Conservation (phyloP, 2,329 filamentous ascomycete genomes). For the Bipolaris zeicola region DNA sequence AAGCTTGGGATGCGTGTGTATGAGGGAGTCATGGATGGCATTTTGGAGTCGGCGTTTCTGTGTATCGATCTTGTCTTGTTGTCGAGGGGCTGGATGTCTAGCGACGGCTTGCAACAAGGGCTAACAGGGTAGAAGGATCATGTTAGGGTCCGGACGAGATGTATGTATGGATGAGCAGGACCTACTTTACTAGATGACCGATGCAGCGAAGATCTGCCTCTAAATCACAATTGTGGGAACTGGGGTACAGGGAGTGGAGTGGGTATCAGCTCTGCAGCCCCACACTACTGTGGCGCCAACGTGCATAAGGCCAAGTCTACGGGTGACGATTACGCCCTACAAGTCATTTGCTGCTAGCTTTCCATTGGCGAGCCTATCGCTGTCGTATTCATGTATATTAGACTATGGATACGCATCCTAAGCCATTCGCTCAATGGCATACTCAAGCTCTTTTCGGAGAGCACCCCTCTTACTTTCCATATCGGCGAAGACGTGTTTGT, state of each 20-base stretch:
- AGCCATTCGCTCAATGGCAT: slow-evolving; percentile 13
- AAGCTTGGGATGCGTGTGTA: slow-evolving; percentile 15
- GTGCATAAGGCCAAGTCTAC: background rate
- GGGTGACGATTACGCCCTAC: too few relatives aligned
- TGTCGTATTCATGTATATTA: background rate
- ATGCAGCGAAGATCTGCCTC: background rate
- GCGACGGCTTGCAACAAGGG: too few relatives aligned
- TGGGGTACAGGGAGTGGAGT: background rate
- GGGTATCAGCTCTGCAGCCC: background rate
- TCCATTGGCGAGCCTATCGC: background rate
- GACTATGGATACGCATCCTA: background rate
- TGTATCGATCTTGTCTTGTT: background rate
- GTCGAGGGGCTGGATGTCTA: background rate
- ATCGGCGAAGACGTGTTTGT: slow-evolving; percentile 32
- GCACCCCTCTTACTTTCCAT: slow-evolving; percentile 31
- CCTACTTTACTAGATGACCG: too few relatives aligned
- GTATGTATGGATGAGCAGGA: background rate
- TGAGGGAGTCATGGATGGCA: slow-evolving; percentile 1
- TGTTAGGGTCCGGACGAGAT: background rate
- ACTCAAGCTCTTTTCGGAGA: slow-evolving; percentile 26
- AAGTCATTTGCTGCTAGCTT: slow-evolving; percentile 1
- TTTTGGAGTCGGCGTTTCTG: background rate
- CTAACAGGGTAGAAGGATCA: background rate
- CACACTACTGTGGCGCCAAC: background rate
- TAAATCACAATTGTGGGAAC: background rate